These are phyloP conservation scores for Fusarium sp. DNA, from an alignment of 2,329 filamentous ascomycete species.

Conservation along the genomic window DNA sequence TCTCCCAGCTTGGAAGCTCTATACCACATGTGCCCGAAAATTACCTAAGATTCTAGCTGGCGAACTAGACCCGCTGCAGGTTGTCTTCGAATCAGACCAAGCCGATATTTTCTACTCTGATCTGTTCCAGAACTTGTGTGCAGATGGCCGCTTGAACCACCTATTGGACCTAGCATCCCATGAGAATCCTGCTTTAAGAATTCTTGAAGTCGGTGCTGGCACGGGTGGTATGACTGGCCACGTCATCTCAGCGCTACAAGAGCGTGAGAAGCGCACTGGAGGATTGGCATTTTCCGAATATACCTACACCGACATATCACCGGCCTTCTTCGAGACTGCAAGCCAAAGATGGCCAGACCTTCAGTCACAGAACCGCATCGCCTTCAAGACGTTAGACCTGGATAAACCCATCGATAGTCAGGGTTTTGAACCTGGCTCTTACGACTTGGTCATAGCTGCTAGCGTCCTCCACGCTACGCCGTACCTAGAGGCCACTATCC, in stretches of 20 bases:
- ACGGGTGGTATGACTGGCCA: slow-evolving; percentile 11
- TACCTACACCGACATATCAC: slow-evolving; percentile 58
- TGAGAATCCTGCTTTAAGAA: slow-evolving; percentile 4
- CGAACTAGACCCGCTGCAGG: slow-evolving; percentile 1
- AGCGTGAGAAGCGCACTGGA: slow-evolving; percentile 1
- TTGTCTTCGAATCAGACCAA: slow-evolving; percentile 11
- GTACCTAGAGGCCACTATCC: slow-evolving; percentile 43
- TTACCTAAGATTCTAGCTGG: background rate
- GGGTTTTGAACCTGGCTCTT: slow-evolving; percentile 30
- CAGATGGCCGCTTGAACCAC: background rate
- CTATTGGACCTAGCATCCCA: slow-evolving; percentile 7
- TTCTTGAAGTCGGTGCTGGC: slow-evolving; percentile 17
- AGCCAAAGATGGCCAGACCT: slow-evolving; percentile 18
- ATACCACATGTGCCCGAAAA: slow-evolving; percentile 1
- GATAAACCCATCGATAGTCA: slow-evolving; percentile 18
- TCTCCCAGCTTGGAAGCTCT: slow-evolving; percentile 12
- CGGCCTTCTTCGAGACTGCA: slow-evolving; percentile 51
- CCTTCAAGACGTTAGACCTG: slow-evolving; percentile 48
- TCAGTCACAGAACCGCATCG: slow-evolving; percentile 10
- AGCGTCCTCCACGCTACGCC: slow-evolving; percentile 51
- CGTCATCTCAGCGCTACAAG: slow-evolving; percentile 2
- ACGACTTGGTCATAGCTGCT: slow-evolving; percentile 48
- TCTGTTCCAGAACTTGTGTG: slow-evolving; percentile 6
- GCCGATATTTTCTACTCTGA: slow-evolving; percentile 15
- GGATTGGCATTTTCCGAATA: slow-evolving; percentile 49